Evolutionary conservation across 2,329 filamentous ascomycete species (phyloP).

Genomic region (Colletotrichum sp.): DNA sequence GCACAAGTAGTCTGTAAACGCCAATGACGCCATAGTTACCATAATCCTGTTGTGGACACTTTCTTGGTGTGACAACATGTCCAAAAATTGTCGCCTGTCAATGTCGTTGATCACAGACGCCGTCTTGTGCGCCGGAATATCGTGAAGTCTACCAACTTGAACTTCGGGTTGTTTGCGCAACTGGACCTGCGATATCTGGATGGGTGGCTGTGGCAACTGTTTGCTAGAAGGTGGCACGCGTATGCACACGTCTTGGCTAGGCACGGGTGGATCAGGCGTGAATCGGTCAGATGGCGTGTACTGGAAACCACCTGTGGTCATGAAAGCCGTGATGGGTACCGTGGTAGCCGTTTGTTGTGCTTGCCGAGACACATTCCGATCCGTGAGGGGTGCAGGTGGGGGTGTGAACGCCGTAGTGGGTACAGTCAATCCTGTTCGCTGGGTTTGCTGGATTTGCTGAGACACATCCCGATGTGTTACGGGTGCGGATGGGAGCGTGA

Average conservation of each 20-base stretch:
- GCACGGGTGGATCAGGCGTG: background rate
- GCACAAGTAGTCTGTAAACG: background rate
- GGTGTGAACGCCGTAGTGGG: no score
- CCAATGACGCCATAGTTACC: background rate
- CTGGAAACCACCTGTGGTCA: background rate
- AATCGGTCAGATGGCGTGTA: background rate
- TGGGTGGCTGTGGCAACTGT: background rate
- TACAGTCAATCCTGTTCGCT: no score
- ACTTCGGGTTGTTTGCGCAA: background rate
- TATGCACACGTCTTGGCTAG: background rate
- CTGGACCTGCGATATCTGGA: background rate
- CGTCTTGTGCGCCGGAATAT: background rate
- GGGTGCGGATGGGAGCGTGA: background rate
- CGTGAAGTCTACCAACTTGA: background rate
- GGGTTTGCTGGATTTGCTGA: no score
- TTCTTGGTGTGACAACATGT: background rate
- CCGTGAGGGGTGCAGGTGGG: no score
- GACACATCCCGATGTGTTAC: background rate
- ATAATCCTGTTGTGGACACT: background rate
- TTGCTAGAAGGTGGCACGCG: background rate
- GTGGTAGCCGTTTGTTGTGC: no score
- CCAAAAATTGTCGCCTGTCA: background rate
- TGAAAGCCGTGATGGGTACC: background rate
- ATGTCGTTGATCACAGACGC: background rate
- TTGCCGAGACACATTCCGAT: no score